Percentiles rank a stretch among this genome's conserved stretches.
Evolutionary conservation across 129 eudicot genomes (phyloP).

Genomic region (Ambrosia trifida): DNA sequence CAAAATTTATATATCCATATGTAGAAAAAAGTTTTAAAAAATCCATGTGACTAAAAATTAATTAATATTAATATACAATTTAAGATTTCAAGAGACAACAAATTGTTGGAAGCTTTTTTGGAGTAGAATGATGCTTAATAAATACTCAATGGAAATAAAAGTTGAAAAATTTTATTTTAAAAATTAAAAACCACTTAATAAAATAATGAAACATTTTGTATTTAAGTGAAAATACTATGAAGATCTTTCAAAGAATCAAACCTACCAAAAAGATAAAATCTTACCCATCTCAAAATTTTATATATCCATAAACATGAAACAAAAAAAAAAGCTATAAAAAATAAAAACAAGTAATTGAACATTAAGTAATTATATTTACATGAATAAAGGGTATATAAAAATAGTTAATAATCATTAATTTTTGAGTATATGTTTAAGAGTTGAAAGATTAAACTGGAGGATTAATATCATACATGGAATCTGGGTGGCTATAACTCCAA

Average conservation of each 20-base stretch:
- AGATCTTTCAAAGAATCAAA: conserved; percentile 24
- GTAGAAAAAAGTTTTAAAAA: not conserved
- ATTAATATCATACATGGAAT: conserved; percentile 60
- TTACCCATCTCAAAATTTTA: conserved; percentile 18
- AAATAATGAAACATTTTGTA: not conserved
- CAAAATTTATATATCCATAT: not conserved
- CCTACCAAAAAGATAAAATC: conserved; percentile 15
- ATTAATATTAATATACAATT: too few species aligned
- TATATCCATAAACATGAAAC: not conserved
- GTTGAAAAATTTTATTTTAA: not conserved
- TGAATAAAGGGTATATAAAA: not conserved
- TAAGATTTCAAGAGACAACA: not conserved
- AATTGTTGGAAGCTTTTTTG: conserved; percentile 18
- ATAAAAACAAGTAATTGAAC: not conserved
- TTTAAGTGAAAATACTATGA: conserved; percentile 28
- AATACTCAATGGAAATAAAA: conserved; percentile 29
- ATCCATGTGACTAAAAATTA: not conserved
- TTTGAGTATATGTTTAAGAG: not conserved
- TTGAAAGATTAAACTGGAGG: too few species aligned
- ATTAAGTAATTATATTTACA: not conserved
- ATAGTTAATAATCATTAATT: not conserved
- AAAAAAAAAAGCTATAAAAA: not conserved
- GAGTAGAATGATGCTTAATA: conserved; percentile 25
- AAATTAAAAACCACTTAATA: not conserved
- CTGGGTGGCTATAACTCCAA: conserved; percentile 75